phyloP scores from a whole-genome alignment of 179 eudicot species.

The Drosera spatulata region DNA sequence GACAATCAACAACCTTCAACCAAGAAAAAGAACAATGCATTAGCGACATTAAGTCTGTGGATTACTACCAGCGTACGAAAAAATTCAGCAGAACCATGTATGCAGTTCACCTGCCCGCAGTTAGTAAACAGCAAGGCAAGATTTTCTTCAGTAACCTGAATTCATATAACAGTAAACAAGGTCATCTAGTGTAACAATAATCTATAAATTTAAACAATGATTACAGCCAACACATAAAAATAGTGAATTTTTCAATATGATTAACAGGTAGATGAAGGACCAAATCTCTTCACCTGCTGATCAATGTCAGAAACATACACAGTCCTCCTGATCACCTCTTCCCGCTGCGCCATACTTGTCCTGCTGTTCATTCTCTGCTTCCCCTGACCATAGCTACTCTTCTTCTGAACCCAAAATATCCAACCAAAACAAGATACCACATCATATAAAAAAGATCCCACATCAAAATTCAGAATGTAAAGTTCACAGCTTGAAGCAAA shows the following conservation, averaged over 20 bases:
- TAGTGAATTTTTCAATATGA: no score
- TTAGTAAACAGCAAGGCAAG: conserved; percentile 17
- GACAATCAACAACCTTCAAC: no score
- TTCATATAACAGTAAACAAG: not conserved
- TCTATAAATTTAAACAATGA: no score
- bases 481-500: not conserved
- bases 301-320: conserved; percentile 75
- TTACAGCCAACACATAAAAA: no score
- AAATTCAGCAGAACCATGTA: no score
- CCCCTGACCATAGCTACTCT: conserved; percentile 36
- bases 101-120: conserved; percentile 56
- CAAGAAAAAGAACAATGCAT: no score
- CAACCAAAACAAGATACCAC: not conserved
- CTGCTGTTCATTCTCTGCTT: conserved; percentile 54
- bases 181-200: no score
- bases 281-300: conserved; percentile 48
- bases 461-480: not conserved
- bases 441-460: not conserved
- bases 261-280: no score
- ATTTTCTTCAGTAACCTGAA: conserved; percentile 52
- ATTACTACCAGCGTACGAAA: not conserved
- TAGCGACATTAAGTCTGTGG: no score
- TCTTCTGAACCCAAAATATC: conserved; percentile 32
- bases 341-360: conserved; percentile 88
- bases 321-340: conserved; percentile 19